phyloP scores from a whole-genome alignment of 164 flowering plant genomes.

The Platanus orientalis region DNA sequence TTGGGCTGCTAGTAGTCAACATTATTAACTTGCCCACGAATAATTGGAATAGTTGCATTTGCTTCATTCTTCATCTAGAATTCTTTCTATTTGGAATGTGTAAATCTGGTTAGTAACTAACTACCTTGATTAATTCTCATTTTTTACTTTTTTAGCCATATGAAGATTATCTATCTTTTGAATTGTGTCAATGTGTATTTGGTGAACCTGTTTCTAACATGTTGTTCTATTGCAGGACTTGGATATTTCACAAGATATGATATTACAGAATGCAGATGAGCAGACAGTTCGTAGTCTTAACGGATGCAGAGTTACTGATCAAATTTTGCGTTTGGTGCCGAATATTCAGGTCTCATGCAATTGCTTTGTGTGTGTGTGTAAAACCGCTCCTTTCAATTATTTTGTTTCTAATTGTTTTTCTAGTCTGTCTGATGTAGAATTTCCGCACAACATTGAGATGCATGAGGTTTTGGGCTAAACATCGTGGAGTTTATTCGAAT shows the following conservation, averaged over 20 bases:
- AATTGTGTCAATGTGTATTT: background rate
- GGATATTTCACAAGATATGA: constrained; percentile 82
- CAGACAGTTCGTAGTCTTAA: constrained; percentile 92
- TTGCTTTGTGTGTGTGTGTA: background rate
- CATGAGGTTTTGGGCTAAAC: constrained; percentile 92
- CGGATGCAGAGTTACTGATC: constrained; percentile 93
- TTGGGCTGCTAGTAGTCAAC: no score
- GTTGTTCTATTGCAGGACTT: constrained; percentile 48
- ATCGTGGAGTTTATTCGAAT: constrained; percentile 95
- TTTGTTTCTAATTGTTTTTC: constrained; percentile 3
- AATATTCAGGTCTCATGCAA: constrained; percentile 69
- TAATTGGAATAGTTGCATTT: constrained; percentile 2
- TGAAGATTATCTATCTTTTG: no score
- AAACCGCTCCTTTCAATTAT: background rate
- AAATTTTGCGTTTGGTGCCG: constrained; percentile 77
- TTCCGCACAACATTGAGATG: constrained; percentile 85
- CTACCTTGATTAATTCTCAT: no score
- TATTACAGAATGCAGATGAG: constrained; percentile 75
- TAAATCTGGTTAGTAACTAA: no score
- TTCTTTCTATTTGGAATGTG: no score
- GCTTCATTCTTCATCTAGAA: background rate
- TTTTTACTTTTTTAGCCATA: no score
- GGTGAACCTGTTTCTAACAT: background rate
- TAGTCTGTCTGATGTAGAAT: constrained; percentile 39
- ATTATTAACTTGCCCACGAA: no score